Conservation (phyloP, 2,329 filamentous ascomycete genomes). For the Lecanicillium sp. region DNA sequence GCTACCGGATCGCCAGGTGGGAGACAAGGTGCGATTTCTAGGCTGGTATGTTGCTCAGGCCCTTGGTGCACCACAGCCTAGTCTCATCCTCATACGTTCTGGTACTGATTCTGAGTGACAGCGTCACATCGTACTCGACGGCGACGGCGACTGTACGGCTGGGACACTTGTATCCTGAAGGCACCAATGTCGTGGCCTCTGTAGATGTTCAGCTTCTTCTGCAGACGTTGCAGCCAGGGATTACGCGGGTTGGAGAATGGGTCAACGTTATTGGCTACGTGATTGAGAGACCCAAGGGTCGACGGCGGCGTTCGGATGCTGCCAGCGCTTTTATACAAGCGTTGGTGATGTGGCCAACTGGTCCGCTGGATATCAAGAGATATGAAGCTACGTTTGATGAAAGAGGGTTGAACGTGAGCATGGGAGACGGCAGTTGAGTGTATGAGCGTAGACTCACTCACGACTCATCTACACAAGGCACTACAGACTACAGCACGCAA, state of each 20-base stretch:
- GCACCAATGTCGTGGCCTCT: conserved; percentile 37
- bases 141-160: conserved; percentile 56
- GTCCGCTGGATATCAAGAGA: conserved; percentile 59
- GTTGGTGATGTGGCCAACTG: conserved; percentile 69
- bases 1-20: conserved; percentile 41
- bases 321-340: conserved; percentile 55
- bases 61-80: background rate
- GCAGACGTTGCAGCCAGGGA: conserved; percentile 51
- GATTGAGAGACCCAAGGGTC: conserved; percentile 18
- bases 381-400: conserved; percentile 58
- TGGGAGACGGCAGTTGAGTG: background rate
- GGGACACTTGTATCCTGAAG: conserved; percentile 55
- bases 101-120: too few species aligned
- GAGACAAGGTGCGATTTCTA: conserved; percentile 83
- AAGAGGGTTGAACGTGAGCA: conserved; percentile 10
- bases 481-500: too few species aligned
- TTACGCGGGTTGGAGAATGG: conserved; percentile 72
- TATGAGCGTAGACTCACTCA: too few species aligned
- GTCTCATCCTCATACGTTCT: background rate
- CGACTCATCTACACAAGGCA: too few species aligned
- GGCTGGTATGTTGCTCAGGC: conserved; percentile 58
- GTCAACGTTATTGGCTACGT: conserved; percentile 84
- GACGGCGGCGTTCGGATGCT: conserved; percentile 3
- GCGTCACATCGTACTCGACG: conserved; percentile 44
- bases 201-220: conserved; percentile 70